phyloP scores from a whole-genome alignment of 208 protist species.

The Trypanosoma platydactyli region DNA sequence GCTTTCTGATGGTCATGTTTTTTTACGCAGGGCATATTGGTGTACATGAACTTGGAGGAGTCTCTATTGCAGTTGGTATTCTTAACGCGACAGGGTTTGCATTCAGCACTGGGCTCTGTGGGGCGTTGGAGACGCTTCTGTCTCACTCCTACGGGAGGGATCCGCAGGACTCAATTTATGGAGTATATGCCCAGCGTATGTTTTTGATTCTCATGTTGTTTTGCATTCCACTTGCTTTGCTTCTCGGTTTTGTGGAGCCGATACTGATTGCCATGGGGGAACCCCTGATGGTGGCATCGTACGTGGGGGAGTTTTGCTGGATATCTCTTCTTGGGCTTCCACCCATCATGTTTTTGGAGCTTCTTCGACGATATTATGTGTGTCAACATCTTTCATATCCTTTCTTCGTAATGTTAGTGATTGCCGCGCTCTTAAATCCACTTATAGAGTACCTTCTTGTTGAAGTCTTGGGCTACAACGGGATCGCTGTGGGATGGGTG shows the following conservation, averaged over 20 bases:
- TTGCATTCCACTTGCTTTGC: constrained; percentile 62
- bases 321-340: constrained; percentile 70
- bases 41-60: constrained; percentile 66
- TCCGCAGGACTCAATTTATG: constrained; percentile 67
- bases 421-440: constrained; percentile 63
- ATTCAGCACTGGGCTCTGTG: constrained; percentile 83
- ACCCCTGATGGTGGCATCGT: constrained; percentile 43
- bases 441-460: constrained; percentile 68
- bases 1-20: constrained; percentile 25
- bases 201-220: constrained; percentile 62
- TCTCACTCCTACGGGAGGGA: constrained; percentile 64
- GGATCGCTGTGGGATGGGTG: constrained; percentile 81
- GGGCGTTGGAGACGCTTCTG: constrained; percentile 80
- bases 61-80: constrained; percentile 71
- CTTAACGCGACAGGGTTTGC: constrained; percentile 87
- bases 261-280: constrained; percentile 45
- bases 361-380: constrained; percentile 81
- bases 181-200: constrained; percentile 85
- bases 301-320: constrained; percentile 66
- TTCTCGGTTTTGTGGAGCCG: constrained; percentile 56
- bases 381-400: constrained; percentile 80
- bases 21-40: constrained; percentile 37
- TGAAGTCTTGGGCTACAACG: constrained; percentile 63
- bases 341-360: constrained; percentile 55
- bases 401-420: constrained; percentile 57